Evolutionary conservation across 345 rosid species (phyloP), one percentile per base, ranked within the genome.

Genomic region (Corchorus capsularis): DNA sequence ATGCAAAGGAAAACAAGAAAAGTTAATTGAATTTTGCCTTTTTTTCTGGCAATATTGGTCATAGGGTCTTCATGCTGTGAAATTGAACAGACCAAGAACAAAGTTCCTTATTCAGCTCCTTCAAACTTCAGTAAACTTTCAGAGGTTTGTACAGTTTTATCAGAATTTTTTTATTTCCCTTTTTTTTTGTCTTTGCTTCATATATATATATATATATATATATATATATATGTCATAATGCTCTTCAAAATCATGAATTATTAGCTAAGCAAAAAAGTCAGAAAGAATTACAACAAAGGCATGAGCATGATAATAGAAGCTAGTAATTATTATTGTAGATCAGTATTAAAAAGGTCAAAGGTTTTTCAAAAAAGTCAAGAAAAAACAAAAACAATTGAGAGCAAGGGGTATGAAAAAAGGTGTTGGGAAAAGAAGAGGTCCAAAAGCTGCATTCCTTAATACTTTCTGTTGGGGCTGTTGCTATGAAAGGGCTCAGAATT

Each of bases 1-100:
- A 7, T 56, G 61, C 20, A 15, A 15, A 9, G 5, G 3, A 7
- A 56, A 56, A n/a, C 19, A 16, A 19, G 32, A 45, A 9, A 45
- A 45, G 10, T 0, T 45, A 1, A 3, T 62, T 62, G 47, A 20
- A 35, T n/a, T 32, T 27, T 14, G 27, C 27, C 49, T n/a, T 59
- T 56, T 12, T 11, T 34, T 34, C 34, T 77, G 71, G 20, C 20
- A 34, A 34, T 27, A 27, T 27, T 27, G 27, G 27, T 27, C 27
- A 62, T 39, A 85, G 87, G 78, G 55, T 35, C 74, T 72, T 79
- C n/a, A n/a, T n/a, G 79, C 56, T 56, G 63, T 80, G 74, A 82
- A 79, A 56, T 53, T 79, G 89, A 85, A 69, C 83, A 76, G 83
- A 80, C 80, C 60, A 87, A 82, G 77, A 84, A 63, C 80, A 74